phyloP scores from a whole-genome alignment of 1,139 yeast species.

The Geotrichum carabidarum region DNA sequence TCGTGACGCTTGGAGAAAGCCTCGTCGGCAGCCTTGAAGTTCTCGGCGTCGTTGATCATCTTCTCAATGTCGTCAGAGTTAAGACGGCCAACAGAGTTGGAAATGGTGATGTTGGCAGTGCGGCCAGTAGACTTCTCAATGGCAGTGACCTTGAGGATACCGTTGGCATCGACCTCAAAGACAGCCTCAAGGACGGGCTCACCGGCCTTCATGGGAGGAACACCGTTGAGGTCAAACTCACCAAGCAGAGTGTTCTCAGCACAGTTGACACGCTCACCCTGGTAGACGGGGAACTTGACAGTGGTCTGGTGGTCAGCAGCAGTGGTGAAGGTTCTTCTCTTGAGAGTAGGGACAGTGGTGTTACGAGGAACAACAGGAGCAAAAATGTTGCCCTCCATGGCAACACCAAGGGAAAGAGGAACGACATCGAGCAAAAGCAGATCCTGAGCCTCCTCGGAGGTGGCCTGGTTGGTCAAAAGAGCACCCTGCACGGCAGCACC shows the following conservation, averaged over 20 bases:
- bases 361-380: slow-evolving; percentile 99
- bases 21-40: slow-evolving; percentile 97
- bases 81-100: slow-evolving; percentile 99
- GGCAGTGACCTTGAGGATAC: slow-evolving; percentile 99
- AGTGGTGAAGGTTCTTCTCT: slow-evolving; percentile 99
- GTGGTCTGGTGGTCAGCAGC: slow-evolving; percentile 99
- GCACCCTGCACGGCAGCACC: slow-evolving; percentile 99
- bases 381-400: slow-evolving; percentile 99
- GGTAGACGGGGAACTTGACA: slow-evolving; percentile 99
- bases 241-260: slow-evolving; percentile 98
- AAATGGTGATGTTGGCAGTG: slow-evolving; percentile 98
- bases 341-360: slow-evolving; percentile 99
- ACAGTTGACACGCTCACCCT: slow-evolving; percentile 99
- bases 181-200: slow-evolving; percentile 99
- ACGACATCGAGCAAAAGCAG: slow-evolving; percentile 95
- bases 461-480: slow-evolving; percentile 95
- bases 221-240: slow-evolving; percentile 98
- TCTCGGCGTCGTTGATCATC: slow-evolving; percentile 98
- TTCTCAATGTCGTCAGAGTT: slow-evolving; percentile 95
- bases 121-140: slow-evolving; percentile 99
- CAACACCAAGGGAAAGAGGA: slow-evolving; percentile 98
- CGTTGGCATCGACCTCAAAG: slow-evolving; percentile 99
- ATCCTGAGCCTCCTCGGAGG: slow-evolving; percentile 96
- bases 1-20: slow-evolving; percentile 99
- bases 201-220: slow-evolving; percentile 99